phyloP scores from a whole-genome alignment of 2,329 filamentous ascomycete genomes.

The Phaeosphaeriaceae sp. region DNA sequence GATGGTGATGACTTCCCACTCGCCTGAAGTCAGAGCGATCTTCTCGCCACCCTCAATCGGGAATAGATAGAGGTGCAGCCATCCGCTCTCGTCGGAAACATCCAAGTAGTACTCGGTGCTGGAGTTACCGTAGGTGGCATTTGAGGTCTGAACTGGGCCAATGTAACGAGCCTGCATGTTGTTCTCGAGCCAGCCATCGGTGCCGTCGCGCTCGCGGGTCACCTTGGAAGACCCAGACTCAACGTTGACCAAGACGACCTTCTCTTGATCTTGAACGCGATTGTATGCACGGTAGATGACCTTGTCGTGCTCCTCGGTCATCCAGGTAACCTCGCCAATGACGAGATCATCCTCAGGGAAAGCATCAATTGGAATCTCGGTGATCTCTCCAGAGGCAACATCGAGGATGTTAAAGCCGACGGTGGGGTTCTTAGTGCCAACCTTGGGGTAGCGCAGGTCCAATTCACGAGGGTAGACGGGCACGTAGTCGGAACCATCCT shows the following conservation, averaged over 20 bases:
- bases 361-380: conserved; percentile 60
- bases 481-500: conserved; percentile 59
- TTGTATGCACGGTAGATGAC: conserved; percentile 72
- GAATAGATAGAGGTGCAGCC: conserved; percentile 71
- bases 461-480: conserved; percentile 69
- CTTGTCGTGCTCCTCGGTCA: conserved; percentile 66
- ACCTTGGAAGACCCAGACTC: conserved; percentile 54
- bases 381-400: conserved; percentile 56
- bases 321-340: conserved; percentile 72
- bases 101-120: conserved; percentile 66
- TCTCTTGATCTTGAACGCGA: conserved; percentile 70
- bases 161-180: conserved; percentile 64
- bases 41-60: conserved; percentile 63
- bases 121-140: conserved; percentile 45
- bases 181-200: conserved; percentile 69
- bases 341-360: conserved; percentile 68
- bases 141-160: conserved; percentile 48
- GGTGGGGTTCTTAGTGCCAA: conserved; percentile 71
- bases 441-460: conserved; percentile 72
- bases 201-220: conserved; percentile 65
- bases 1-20: conserved; percentile 70
- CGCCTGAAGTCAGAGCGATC: conserved; percentile 66
- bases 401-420: conserved; percentile 67
- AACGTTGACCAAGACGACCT: conserved; percentile 66
- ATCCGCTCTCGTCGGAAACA: conserved; percentile 69